These are phyloP conservation scores for Solanum verrucosum DNA, from an alignment of 257 asterid genomes.

Conservation along the genomic window DNA sequence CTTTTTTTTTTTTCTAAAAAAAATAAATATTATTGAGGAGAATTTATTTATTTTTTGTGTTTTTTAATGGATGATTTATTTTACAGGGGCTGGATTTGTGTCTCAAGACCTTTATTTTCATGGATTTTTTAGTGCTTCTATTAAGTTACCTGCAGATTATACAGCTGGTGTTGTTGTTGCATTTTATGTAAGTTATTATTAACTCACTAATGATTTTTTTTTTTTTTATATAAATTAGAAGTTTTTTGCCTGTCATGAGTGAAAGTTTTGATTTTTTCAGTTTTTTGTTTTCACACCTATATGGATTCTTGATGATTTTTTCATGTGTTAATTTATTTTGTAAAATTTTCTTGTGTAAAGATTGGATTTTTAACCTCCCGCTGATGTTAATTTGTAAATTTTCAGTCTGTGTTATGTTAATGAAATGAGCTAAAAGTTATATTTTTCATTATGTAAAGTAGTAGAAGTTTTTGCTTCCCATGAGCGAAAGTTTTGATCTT, in stretches of 20 bases:
- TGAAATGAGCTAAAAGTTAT: not conserved
- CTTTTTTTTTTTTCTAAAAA: not conserved
- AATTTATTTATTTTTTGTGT: not conserved
- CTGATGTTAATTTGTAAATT: not conserved
- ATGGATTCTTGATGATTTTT: not conserved
- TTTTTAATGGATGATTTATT: not conserved
- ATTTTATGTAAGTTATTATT: constrained; percentile 59
- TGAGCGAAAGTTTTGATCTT: not conserved
- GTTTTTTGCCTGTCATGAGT: not conserved
- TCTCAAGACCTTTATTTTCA: constrained; percentile 80
- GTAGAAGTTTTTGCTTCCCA: not conserved
- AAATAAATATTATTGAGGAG: not conserved
- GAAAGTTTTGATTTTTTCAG: not conserved
- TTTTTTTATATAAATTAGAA: not conserved
- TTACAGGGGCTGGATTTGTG: constrained; percentile 80
- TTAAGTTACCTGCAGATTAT: constrained; percentile 84
- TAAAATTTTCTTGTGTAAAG: not conserved
- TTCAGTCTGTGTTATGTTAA: not conserved
- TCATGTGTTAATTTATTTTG: not conserved
- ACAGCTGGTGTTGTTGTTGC: constrained; percentile 98
- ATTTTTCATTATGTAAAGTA: not conserved
- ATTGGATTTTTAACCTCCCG: not conserved
- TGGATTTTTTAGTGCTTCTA: constrained; percentile 82
- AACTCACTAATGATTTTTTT: not conserved
- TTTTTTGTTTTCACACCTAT: not conserved